Evolutionary conservation across 306 rosid genomes (phyloP), one percentile per base, ranked within the genome.

Genomic region (Ormosia semicastrata): DNA sequence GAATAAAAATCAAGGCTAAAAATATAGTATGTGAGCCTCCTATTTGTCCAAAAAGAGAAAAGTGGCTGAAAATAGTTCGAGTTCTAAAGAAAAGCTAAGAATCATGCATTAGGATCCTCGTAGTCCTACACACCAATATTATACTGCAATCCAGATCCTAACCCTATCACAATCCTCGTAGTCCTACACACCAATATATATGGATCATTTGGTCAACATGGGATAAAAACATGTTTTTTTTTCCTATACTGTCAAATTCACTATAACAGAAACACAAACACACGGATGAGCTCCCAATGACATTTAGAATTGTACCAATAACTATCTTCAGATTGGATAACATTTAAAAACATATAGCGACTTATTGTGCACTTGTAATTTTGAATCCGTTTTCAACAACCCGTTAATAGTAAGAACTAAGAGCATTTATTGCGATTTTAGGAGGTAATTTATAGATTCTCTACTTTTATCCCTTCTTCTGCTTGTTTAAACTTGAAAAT

Each of bases 231-330:
- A 37, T 6, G 24, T 53, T 24, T 24, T 59, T n/a, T n/a, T n/a
- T n/a, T n/a, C n/a, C 7, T 75, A 11, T 36, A 58, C 11, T 32
- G 39, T 69, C 54, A 43, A 44, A 6, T 66, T 64, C 36, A 37
- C 43, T 2, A 47, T 40, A 53, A 60, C 17, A 56, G 69, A 40
- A 76, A 63, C 66, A 32, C 24, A 24, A 24, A 24, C 1, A 24
- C 32, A 56, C 71, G 66, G 79, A 71, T 18, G 41, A 72, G 24
- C 67, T 77, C 64, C 75, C 30, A 13, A 30, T 15, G 30, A 58
- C 37, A 65, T 54, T 85, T 68, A 68, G 66, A 50, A 72, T 33
- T 12, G 58, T 65, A 71, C 37, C 40, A 57, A 72, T 36, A 59
- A 60, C 40, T 43, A 73, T 13, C 63, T 33, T 58, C 72, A 65